Evolutionary conservation across 1,139 yeast species (phyloP), one percentile per base, ranked within the genome.

Genomic region (Yamadazyma atlantica): DNA sequence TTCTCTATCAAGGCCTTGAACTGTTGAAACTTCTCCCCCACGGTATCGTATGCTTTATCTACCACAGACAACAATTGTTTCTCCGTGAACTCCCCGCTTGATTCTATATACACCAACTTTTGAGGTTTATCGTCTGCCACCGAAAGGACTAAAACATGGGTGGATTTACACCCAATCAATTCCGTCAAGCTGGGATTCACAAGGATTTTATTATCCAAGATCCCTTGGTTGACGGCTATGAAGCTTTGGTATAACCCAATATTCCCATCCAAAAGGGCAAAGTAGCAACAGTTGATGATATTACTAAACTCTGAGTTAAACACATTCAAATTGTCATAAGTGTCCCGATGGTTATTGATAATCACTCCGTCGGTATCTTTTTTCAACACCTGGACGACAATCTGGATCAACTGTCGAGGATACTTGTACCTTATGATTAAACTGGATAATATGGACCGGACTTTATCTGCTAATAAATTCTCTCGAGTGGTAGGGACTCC

Each of bases 351-450:
- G 16, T 54, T 48, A 24, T 51, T 61, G 24, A 64, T 62, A 40
- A 38, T 85, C 85, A 83, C 79, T 35, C 88, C 61, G 35, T 49
- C 53, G 9, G 46, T 35, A 33, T 46, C 51, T 11, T 43, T 32
- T 5, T 35, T 35, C 15, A 49, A 37, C 8, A 89, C 71, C 59
- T 92, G 98, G n/a, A 86, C 80, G 19, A 86, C 92, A 3, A 92
- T 72, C 55, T 89, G 97, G 27, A 92, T 80, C 36, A 89, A 69
- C 49, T 88, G 89, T 42, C 96, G 73, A 0, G 98, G 97, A 54
- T 85, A 83, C 44, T 78, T 65, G 43, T 75, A 73, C n/a, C 86
- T 70, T 19, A 83, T 66, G 2, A 92, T 74, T 6, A 80, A 69
- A 5, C 83, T 70, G 23, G 80, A 75, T 27, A 90, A 56, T 2